Evolutionary conservation across 140 eudicot species (phyloP).

Genomic region (Cichorium intybus): DNA sequence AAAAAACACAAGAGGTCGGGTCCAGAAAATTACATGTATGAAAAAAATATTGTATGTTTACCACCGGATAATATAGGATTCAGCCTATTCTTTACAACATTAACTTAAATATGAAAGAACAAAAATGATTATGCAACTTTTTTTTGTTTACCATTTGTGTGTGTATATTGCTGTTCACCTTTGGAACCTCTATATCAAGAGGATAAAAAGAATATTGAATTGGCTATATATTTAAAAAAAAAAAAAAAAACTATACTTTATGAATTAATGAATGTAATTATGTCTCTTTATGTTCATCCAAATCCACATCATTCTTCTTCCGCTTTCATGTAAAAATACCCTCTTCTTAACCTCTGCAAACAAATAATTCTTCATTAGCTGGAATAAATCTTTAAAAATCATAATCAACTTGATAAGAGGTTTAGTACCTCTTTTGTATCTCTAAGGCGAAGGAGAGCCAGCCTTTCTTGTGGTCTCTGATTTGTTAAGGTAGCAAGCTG

Average conservation of each 20-base stretch:
- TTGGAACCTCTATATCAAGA: conserved; percentile 36
- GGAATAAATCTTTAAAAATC: neutral
- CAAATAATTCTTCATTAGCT: neutral
- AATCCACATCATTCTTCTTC: conserved; percentile 64
- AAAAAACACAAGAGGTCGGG: too few species aligned
- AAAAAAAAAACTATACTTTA: conserved; percentile 30
- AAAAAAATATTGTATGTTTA: neutral
- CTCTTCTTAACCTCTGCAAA: conserved; percentile 76
- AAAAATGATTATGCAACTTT: conserved; percentile 10
- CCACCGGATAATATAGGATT: neutral
- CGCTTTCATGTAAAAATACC: conserved; percentile 55
- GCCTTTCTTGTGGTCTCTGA: conserved; percentile 78
- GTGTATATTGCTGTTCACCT: conserved; percentile 19
- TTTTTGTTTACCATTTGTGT: conserved; percentile 22
- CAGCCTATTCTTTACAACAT: conserved; percentile 19
- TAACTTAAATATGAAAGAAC: conserved; percentile 1
- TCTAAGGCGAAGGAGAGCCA: conserved; percentile 73
- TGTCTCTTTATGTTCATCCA: conserved; percentile 31
- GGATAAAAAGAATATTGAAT: conserved; percentile 55
- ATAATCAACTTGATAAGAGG: neutral
- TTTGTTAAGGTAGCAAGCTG: conserved; percentile 81
- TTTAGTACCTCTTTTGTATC: conserved; percentile 85
- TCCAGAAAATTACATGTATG: neutral
- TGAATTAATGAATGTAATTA: conserved; percentile 17
- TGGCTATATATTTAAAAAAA: conserved; percentile 12